These are phyloP conservation scores for Backusella morwellensis DNA, from an alignment of 192 early-diverging fungal genomes.

Conservation along the genomic window DNA sequence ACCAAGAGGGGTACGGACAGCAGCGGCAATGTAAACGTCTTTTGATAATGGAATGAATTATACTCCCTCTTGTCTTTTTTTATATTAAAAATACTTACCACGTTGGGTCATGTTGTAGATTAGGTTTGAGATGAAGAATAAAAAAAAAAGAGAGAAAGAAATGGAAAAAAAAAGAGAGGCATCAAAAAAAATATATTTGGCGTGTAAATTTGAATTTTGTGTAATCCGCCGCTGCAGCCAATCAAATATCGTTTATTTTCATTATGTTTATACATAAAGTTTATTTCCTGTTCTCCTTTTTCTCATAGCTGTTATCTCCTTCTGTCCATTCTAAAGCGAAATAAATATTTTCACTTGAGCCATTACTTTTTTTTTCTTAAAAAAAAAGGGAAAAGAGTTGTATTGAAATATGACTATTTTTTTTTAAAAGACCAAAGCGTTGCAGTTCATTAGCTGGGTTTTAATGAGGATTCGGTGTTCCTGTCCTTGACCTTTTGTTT, in stretches of 20 bases:
- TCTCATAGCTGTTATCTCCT: neutral
- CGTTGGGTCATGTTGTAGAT: constrained; percentile 17
- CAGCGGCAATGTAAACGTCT: constrained; percentile 89
- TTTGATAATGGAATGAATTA: neutral
- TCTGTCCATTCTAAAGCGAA: neutral
- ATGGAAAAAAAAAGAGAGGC: neutral
- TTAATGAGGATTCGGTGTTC: neutral
- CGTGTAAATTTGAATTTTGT: neutral
- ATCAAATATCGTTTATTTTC: neutral
- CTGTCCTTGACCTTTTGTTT: constrained; percentile 9
- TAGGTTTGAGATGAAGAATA: neutral
- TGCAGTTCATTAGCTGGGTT: constrained; percentile 1
- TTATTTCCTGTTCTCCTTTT: constrained; percentile 9
- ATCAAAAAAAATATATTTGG: constrained; percentile 5
- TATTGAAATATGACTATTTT: neutral
- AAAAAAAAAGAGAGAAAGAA: neutral
- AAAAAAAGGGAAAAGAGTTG: neutral
- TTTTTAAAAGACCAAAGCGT: neutral
- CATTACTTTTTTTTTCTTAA: neutral
- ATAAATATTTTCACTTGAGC: neutral
- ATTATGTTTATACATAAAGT: neutral
- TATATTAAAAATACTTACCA: neutral
- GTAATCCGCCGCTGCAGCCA: neutral
- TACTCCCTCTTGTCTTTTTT: neutral
- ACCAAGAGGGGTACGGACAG: constrained; percentile 90